phyloP scores from a whole-genome alignment of 2,329 filamentous ascomycete genomes.

The Grosmannia clavigera region DNA sequence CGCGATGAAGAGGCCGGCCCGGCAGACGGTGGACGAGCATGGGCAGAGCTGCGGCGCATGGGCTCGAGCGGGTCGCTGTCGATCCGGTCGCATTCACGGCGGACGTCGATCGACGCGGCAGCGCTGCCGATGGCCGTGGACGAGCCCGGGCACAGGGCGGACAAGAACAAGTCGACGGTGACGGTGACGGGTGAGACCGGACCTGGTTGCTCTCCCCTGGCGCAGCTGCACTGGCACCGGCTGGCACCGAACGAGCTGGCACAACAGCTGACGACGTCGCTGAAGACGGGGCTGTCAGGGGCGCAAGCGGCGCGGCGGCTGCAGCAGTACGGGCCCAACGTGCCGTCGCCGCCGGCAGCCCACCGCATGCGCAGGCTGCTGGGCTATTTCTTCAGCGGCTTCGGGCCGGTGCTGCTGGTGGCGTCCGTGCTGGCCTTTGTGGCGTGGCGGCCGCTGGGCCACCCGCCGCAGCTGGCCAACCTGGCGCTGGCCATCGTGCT shows the following conservation, averaged over 20 bases:
- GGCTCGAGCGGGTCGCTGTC: no score
- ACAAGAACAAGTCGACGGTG: no score
- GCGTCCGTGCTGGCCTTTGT: constrained; percentile 63
- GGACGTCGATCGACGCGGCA: no score
- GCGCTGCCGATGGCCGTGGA: no score
- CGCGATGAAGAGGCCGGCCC: no score
- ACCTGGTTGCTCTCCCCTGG: no score
- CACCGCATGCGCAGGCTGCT: constrained; percentile 44
- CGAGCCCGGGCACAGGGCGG: no score
- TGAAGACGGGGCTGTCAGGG: constrained; percentile 45
- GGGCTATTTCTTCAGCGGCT: constrained; percentile 67
- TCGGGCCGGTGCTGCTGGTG: constrained; percentile 57
- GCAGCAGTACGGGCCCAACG: constrained; percentile 53
- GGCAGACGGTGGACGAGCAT: no score
- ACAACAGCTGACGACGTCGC: constrained; percentile 43
- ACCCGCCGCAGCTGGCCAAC: constrained; percentile 59
- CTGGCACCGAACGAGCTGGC: constrained; percentile 45
- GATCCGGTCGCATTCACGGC: no score
- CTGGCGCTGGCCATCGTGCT: constrained; percentile 62
- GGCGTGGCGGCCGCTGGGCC: constrained; percentile 62
- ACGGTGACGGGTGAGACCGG: constrained; percentile 13
- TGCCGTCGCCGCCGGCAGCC: constrained; percentile 52
- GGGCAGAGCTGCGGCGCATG: no score
- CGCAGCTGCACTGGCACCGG: constrained; percentile 58
- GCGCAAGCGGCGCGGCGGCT: constrained; percentile 42